Evolutionary conservation across 1,139 yeast species (phyloP).

Genomic region (Hemisphaericaspora lyxosophila): DNA sequence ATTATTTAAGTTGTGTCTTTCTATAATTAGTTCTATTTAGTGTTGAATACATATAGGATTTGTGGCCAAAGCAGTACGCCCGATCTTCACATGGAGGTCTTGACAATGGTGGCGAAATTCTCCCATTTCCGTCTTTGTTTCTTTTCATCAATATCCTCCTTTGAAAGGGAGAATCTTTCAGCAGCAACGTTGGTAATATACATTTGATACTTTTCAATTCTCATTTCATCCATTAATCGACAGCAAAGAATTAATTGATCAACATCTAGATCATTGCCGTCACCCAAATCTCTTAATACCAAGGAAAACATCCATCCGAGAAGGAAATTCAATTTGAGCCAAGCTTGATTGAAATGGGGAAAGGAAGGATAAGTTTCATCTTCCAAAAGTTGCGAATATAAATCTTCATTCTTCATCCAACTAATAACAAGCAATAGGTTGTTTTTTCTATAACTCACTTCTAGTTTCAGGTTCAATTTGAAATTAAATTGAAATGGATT

Average conservation of each 20-base stretch:
- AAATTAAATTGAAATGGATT: conserved; percentile 4
- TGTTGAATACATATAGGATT: no score
- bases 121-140: conserved; percentile 11
- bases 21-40: neutral
- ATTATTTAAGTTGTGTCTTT: conserved; percentile 44
- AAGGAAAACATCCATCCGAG: conserved; percentile 22
- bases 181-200: conserved; percentile 6
- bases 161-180: conserved; percentile 4
- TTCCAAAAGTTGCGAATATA: conserved; percentile 20
- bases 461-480: neutral
- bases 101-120: conserved; percentile 4
- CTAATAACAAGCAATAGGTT: conserved; percentile 8
- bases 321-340: conserved; percentile 25
- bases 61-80: no score
- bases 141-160: conserved; percentile 1
- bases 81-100: neutral
- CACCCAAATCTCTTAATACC: conserved; percentile 4
- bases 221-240: conserved; percentile 7
- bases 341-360: conserved; percentile 20
- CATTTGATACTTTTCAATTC: conserved; percentile 6
- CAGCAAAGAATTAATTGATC: conserved; percentile 1
- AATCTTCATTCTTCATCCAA: conserved; percentile 13
- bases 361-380: conserved; percentile 21
- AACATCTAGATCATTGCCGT: conserved; percentile 1
- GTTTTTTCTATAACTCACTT: conserved; percentile 4